These are phyloP conservation scores for Elsinoe fawcettii DNA, from an alignment of 2,329 filamentous ascomycete species.

Conservation along the genomic window DNA sequence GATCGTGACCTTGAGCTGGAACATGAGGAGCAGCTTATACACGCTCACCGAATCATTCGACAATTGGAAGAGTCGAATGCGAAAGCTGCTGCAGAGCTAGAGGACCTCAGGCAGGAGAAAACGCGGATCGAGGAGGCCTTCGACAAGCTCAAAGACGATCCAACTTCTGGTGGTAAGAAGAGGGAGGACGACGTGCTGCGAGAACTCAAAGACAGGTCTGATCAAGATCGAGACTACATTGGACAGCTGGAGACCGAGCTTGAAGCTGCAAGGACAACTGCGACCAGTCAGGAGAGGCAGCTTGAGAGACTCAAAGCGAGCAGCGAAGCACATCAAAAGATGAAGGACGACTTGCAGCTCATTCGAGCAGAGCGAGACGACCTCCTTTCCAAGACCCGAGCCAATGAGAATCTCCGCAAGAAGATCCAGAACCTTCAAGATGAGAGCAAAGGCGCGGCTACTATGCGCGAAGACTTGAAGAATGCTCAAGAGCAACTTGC, in stretches of 20 bases:
- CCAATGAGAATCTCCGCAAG: constrained; percentile 47
- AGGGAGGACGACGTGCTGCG: constrained; percentile 37
- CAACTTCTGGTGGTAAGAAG: constrained; percentile 35
- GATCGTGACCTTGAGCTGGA: constrained; percentile 40
- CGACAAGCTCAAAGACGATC: constrained; percentile 39
- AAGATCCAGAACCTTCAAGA: constrained; percentile 45
- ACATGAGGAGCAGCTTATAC: constrained; percentile 43
- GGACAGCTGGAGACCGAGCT: constrained; percentile 43
- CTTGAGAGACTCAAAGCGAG: constrained; percentile 36
- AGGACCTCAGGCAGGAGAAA: constrained; percentile 35
- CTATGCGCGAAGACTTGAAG: constrained; percentile 40
- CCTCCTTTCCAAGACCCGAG: constrained; percentile 41
- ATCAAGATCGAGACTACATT: constrained; percentile 43
- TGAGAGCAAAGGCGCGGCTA: constrained; percentile 37
- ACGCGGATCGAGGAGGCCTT: constrained; percentile 42
- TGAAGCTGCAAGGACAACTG: constrained; percentile 35
- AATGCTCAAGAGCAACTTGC: constrained; percentile 37
- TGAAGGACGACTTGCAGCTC: constrained; percentile 45
- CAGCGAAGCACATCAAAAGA: constrained; percentile 39
- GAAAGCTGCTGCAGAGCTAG: constrained; percentile 36
- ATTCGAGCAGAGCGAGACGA: constrained; percentile 43
- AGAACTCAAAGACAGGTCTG: constrained; percentile 36
- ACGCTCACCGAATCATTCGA: constrained; percentile 40
- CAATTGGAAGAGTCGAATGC: constrained; percentile 35
- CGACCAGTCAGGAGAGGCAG: constrained; percentile 41